Evolutionary conservation across 306 rosid species (phyloP).

Genomic region (Vachellia pachyceras): DNA sequence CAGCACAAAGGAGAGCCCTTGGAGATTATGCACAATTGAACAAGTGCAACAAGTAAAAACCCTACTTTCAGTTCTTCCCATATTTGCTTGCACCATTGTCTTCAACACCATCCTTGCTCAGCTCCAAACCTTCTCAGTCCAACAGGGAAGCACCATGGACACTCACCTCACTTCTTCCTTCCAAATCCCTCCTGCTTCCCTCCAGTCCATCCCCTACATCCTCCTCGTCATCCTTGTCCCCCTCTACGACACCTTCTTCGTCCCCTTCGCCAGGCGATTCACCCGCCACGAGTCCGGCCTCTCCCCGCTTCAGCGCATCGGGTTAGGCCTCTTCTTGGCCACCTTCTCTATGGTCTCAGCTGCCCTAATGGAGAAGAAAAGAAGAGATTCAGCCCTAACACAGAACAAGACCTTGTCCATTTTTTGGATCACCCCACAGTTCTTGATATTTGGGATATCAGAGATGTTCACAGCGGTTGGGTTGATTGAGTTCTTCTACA

Average conservation of each 20-base stretch:
- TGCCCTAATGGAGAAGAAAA: slow-evolving; percentile 76
- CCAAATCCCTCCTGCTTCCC: slow-evolving; percentile 89
- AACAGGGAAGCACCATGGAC: slow-evolving; percentile 90
- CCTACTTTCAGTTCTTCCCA: slow-evolving; percentile 78
- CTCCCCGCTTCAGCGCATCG: slow-evolving; percentile 78
- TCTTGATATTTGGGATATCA: slow-evolving; percentile 87
- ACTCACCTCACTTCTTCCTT: slow-evolving; percentile 69
- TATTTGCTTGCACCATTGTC: slow-evolving; percentile 91
- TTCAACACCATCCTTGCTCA: slow-evolving; percentile 98
- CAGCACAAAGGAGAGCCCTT: slow-evolving; percentile 65
- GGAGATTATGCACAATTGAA: slow-evolving; percentile 74
- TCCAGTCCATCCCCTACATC: slow-evolving; percentile 89
- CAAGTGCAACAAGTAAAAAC: slow-evolving; percentile 89
- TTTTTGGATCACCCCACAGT: slow-evolving; percentile 97
- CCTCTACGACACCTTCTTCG: slow-evolving; percentile 77
- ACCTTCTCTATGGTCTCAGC: slow-evolving; percentile 95
- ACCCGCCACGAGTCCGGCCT: slow-evolving; percentile 88
- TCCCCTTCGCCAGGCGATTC: slow-evolving; percentile 77
- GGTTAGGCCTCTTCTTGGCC: slow-evolving; percentile 78
- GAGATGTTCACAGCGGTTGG: slow-evolving; percentile 88
- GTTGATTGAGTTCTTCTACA: slow-evolving; percentile 76
- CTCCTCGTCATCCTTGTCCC: slow-evolving; percentile 83
- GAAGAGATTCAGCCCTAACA: slow-evolving; percentile 67
- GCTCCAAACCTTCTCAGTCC: slow-evolving; percentile 97
- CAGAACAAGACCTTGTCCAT: slow-evolving; percentile 62